A percentile compares a stretch with the other conserved stretches of the same genome.
Evolutionary conservation across 768 basidiomycete genomes (phyloP).

Genomic region (Boletus huronensis): DNA sequence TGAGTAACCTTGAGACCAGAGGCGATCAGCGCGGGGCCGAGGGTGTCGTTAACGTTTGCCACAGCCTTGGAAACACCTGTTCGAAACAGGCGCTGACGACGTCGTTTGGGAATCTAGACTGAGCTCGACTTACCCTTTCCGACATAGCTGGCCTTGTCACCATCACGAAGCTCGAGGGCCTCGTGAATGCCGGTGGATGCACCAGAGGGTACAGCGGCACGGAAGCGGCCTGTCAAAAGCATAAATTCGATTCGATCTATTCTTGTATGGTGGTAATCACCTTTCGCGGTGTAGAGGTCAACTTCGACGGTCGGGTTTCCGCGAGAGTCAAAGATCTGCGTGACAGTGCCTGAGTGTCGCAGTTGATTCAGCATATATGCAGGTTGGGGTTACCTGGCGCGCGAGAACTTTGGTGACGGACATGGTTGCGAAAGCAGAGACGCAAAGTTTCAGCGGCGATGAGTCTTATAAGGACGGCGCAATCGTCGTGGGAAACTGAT

Average conservation of each 20-base stretch:
- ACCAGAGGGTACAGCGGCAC: slow-evolving; percentile 94
- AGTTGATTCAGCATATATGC: neutral
- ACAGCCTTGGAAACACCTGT: slow-evolving; percentile 93
- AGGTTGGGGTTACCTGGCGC: slow-evolving; percentile 64
- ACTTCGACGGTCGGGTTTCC: slow-evolving; percentile 98
- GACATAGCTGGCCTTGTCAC: slow-evolving; percentile 87
- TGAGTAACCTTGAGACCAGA: slow-evolving; percentile 78
- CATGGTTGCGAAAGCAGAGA: slow-evolving; percentile 53
- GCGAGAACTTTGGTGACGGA: slow-evolving; percentile 90
- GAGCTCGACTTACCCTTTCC: slow-evolving; percentile 74
- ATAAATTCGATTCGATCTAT: slow-evolving; percentile 10
- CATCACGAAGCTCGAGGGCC: slow-evolving; percentile 98
- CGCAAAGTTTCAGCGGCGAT: slow-evolving; percentile 1
- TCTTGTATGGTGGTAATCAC: slow-evolving; percentile 38
- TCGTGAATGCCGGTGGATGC: slow-evolving; percentile 98
- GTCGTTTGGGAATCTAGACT: neutral
- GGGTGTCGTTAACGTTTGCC: slow-evolving; percentile 85
- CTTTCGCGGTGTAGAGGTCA: slow-evolving; percentile 84
- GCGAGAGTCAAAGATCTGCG: slow-evolving; percentile 97
- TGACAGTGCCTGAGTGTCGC: slow-evolving; percentile 12
- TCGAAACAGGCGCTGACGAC: neutral
- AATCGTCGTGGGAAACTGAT: slow-evolving; percentile 35
- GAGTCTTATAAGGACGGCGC: slow-evolving; percentile 22
- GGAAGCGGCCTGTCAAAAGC: slow-evolving; percentile 70
- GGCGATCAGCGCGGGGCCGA: slow-evolving; percentile 86